Base-by-base conservation (phyloP, 2,329 filamentous ascomycete species). In the Juglanconis sp. region DNA sequence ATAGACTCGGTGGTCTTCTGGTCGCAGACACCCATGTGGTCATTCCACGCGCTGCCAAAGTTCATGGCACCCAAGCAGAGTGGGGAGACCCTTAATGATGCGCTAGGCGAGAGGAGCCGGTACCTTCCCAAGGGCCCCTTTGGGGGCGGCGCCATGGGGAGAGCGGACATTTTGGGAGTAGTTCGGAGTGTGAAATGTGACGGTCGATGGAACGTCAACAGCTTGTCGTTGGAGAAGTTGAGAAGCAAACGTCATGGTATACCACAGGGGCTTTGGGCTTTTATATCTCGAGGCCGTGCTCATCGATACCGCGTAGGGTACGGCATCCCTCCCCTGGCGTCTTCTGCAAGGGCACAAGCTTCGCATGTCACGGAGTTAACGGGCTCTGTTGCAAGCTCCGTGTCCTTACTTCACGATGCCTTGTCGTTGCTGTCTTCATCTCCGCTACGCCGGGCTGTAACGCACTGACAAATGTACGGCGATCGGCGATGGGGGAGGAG, bases 31-130 rank as follows among this genome's bases (percentile, higher is more conserved):
- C 89, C 88, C 81, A 51, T 40, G 3, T 40, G 40, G 30, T 42
- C 7, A 5, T 36, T 34, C 58, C 58, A 60, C 2, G 58, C 53
- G 35, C 52, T 47, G 15, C 58, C 58, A 5, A 60, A 42, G 9
- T 48, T 57, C 53, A 60, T 60, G 4, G 46, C 53, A 6, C 58
- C 88, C 2, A 91, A 79, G 47, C 82, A 85, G 1, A 90, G 71
- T 4, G 87, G 87, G 63, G 84, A 88, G 15, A 90, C 87, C 36
- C 85, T 78, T 30, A 91, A 79, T 0, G 81, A 80, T 2, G 88
- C 88, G 1, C 79, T 83, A 9, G 87, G 86, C 1, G 87, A 83
- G 15, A 91, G 80, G 53, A 90, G 72, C 8, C 87, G 85, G 67
- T 90, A 88, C 57, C 85, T 81, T 60, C 78, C 86, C 65, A 90